These are phyloP conservation scores for Aspergillus sergii DNA, from an alignment of 2,329 filamentous ascomycete genomes.

Conservation along the genomic window DNA sequence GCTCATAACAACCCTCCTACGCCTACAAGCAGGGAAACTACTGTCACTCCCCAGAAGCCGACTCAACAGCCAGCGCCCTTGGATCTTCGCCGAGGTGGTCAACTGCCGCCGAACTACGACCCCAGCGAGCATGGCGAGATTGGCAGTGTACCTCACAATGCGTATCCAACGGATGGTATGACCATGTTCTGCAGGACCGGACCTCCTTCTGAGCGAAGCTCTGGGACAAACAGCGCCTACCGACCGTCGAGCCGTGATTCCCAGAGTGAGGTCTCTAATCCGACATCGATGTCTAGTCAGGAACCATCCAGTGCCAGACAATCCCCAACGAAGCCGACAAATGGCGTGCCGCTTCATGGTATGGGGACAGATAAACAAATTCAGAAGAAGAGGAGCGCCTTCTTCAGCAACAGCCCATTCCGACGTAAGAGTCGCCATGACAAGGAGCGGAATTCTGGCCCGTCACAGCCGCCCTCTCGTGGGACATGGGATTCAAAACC, in stretches of 20 bases:
- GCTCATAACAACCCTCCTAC: constrained; percentile 57
- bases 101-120: constrained; percentile 50
- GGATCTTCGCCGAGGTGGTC: constrained; percentile 42
- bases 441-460: constrained; percentile 56
- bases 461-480: constrained; percentile 45
- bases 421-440: constrained; percentile 83
- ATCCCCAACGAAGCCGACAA: constrained; percentile 69
- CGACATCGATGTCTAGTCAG: constrained; percentile 84
- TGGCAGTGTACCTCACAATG: constrained; percentile 79
- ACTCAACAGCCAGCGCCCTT: constrained; percentile 38
- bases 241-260: constrained; percentile 84
- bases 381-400: constrained; percentile 73
- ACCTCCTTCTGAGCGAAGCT: constrained; percentile 69
- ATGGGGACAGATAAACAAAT: constrained; percentile 66
- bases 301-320: constrained; percentile 74
- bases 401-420: constrained; percentile 94
- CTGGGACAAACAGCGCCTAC: constrained; percentile 63
- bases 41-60: constrained; percentile 56
- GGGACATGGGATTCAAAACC: constrained; percentile 57
- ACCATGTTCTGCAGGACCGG: constrained; percentile 90
- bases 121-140: constrained; percentile 67
- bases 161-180: constrained; percentile 94
- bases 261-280: constrained; percentile 86
- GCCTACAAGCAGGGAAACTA: constrained; percentile 54
- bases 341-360: constrained; percentile 44